Conservation (phyloP, 2,329 filamentous ascomycete genomes). For the Venturia aucupariae region DNA sequence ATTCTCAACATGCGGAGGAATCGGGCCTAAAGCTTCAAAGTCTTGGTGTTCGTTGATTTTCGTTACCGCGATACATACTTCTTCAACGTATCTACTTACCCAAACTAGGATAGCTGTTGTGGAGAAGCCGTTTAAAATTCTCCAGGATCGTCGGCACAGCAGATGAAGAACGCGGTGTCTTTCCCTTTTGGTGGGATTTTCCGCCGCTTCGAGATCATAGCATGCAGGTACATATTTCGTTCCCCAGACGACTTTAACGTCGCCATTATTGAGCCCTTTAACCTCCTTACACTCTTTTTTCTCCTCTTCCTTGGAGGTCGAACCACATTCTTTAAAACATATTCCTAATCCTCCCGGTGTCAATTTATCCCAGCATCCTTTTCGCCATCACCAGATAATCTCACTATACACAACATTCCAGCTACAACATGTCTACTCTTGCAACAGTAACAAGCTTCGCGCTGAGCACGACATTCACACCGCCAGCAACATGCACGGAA, state of each 20-base stretch:
- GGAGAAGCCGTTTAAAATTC: neutral
- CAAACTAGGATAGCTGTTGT: neutral
- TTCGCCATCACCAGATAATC: neutral
- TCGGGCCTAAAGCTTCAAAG: neutral
- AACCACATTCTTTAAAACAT: neutral
- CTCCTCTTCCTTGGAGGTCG: neutral
- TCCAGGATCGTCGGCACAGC: neutral
- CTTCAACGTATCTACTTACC: neutral
- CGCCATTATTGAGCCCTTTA: neutral
- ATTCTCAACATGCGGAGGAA: neutral
- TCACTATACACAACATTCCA: neutral
- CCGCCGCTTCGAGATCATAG: neutral
- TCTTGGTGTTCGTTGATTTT: neutral
- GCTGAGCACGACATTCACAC: constrained; percentile 22
- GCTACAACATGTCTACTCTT: neutral
- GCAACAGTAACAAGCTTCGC: constrained; percentile 17
- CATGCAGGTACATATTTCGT: neutral
- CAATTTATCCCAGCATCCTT: neutral
- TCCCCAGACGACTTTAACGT: neutral
- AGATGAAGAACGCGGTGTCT: neutral
- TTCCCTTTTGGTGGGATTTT: neutral
- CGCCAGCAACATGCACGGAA: constrained; percentile 21
- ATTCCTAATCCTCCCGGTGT: neutral
- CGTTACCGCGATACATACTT: neutral
- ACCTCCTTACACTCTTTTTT: neutral